Evolutionary conservation across 129 eudicot species (phyloP).

Genomic region (Pittosporum tobira): DNA sequence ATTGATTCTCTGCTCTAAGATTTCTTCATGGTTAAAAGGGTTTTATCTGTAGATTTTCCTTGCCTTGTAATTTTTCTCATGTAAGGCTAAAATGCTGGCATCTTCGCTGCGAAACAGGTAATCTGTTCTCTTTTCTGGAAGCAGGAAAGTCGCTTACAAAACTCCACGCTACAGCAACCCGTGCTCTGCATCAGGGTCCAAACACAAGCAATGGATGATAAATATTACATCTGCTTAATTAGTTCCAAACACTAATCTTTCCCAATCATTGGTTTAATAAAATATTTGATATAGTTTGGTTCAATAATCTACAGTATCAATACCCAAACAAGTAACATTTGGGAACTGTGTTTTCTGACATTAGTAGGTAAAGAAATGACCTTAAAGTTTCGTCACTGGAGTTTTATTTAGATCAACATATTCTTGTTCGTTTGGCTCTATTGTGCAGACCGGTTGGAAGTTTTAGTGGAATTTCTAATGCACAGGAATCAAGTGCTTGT

Average conservation of each 20-base stretch:
- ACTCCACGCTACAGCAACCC: conserved; percentile 71
- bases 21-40: too few relatives aligned
- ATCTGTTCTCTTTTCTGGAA: conserved; percentile 4
- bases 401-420: too few relatives aligned
- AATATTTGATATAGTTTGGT: neutral
- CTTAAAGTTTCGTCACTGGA: too few relatives aligned
- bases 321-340: neutral
- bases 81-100: neutral
- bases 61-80: neutral
- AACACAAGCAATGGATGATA: conserved; percentile 50
- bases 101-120: too few relatives aligned
- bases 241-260: conserved; percentile 10
- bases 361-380: too few relatives aligned
- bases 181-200: conserved; percentile 72
- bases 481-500: too few relatives aligned
- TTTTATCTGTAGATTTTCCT: neutral
- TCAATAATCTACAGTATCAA: neutral
- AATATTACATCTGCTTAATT: conserved; percentile 75
- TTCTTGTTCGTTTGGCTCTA: too few relatives aligned
- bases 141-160: conserved; percentile 59
- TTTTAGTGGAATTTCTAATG: conserved; percentile 22
- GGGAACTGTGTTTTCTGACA: too few relatives aligned
- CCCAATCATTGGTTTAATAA: neutral
- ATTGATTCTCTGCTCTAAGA: too few relatives aligned
- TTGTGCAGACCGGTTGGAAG: conserved; percentile 28